Evolutionary conservation across 345 rosid species (phyloP), one percentile per base, ranked within the genome.

Genomic region (Acer saccharum): DNA sequence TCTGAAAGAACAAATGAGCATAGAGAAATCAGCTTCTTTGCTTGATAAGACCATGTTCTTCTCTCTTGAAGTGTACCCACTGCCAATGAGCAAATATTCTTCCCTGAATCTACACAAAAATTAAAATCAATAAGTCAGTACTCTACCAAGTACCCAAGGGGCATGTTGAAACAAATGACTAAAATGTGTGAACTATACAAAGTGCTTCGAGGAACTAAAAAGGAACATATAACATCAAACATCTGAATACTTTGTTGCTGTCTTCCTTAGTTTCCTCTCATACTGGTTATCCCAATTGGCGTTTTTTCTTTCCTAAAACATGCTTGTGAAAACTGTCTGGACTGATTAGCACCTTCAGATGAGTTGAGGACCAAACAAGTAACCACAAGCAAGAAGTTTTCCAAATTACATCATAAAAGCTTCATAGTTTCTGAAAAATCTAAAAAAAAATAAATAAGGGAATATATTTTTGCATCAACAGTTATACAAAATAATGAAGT

Each of bases 41-140:
- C 78, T 85, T 95, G 98, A 83, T 81, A 89, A 60, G 63, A 79
- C 96, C 93, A 93, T 29, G 74, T 86, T 85, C 83, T 90, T 84
- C 94, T 92, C 87, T 91, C 94, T 80, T 91, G 90, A 76, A 11
- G 68, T 7, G 92, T 77, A 71, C 92, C 91, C 35, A 82, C 79
- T 27, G 88, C 91, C 77, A 93, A 69, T 70, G 89, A 87, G 78
- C 92, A 91, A 80, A 93, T 81, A 77, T 95, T 93, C 82, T 73
- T 89, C 58, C 78, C 81, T 62, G 90, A 76, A 90, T 93, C 99
- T 95, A 83, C 77, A 78, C 81, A 46, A 81, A 66, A 68, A 71
- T 32, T 78, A 77, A 65, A 43, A 64, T 58, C 50, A 81, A 48
- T 52, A 72, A 13, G 14, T 73, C 46, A 82, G 70, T 67, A 67